Conservation (phyloP, 2,329 filamentous ascomycete genomes). For the Alternaria ventricosa region DNA sequence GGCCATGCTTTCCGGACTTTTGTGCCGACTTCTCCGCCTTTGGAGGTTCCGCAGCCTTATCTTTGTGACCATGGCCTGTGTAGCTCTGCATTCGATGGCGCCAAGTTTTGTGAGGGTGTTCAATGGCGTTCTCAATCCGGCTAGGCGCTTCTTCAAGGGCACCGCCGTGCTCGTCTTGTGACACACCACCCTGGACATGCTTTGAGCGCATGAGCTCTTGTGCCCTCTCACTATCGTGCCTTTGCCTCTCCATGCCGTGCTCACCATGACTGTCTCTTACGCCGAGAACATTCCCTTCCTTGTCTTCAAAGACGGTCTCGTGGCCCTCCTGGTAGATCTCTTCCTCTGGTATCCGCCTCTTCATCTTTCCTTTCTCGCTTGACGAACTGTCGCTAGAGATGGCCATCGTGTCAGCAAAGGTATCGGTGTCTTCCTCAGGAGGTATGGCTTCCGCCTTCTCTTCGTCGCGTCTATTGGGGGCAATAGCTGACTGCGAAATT, state of each 20-base stretch:
- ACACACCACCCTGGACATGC: slow-evolving; percentile 51
- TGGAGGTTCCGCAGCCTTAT: slow-evolving; percentile 42
- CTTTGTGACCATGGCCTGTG: slow-evolving; percentile 49
- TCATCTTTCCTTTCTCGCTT: slow-evolving; percentile 43
- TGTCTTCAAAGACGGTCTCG: slow-evolving; percentile 80
- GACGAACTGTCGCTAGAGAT: slow-evolving; percentile 46
- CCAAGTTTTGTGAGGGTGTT: slow-evolving; percentile 51
- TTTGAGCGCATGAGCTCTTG: slow-evolving; percentile 62
- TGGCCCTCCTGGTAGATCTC: slow-evolving; percentile 83
- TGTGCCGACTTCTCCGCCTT: slow-evolving; percentile 43
- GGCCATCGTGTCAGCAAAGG: slow-evolving; percentile 52
- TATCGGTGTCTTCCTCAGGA: slow-evolving; percentile 54
- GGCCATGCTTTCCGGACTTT: slow-evolving; percentile 61
- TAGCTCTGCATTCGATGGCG: slow-evolving; percentile 57
- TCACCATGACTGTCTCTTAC: slow-evolving; percentile 60
- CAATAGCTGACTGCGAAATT: slow-evolving; percentile 88
- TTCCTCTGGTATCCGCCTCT: slow-evolving; percentile 47
- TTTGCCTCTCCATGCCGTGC: slow-evolving; percentile 64
- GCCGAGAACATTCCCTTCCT: slow-evolving; percentile 83
- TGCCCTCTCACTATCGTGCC: slow-evolving; percentile 64
- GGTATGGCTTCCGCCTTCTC: slow-evolving; percentile 42
- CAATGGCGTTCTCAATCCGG: slow-evolving; percentile 47
- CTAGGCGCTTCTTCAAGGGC: slow-evolving; percentile 42
- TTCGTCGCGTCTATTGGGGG: slow-evolving; percentile 60
- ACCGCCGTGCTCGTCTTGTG: slow-evolving; percentile 57